These are phyloP conservation scores for Gomphus bonarii DNA, from an alignment of 1,284 basidiomycete genomes.

Conservation along the genomic window DNA sequence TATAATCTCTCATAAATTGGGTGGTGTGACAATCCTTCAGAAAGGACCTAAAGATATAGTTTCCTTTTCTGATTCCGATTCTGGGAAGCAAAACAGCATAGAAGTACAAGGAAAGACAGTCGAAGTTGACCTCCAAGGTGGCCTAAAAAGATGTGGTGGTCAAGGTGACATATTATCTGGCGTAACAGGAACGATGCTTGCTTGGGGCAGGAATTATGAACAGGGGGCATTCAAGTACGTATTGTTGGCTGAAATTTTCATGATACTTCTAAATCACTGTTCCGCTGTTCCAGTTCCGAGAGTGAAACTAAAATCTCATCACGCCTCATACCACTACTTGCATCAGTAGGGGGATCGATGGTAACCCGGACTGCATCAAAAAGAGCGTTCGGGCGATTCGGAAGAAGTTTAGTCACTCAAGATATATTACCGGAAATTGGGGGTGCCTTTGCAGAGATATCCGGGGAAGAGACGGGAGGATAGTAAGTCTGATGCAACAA, in stretches of 20 bases:
- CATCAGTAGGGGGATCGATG: slow-evolving; percentile 82
- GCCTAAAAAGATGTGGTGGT: slow-evolving; percentile 87
- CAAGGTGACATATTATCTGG: slow-evolving; percentile 94
- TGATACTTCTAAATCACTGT: slow-evolving; percentile 7
- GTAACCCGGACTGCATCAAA: slow-evolving; percentile 79
- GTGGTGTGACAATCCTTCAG: slow-evolving; percentile 86
- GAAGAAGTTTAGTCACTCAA: slow-evolving; percentile 80
- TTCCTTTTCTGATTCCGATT: slow-evolving; percentile 50
- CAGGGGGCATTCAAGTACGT: slow-evolving; percentile 50
- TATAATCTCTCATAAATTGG: slow-evolving; percentile 61
- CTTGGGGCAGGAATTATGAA: slow-evolving; percentile 91
- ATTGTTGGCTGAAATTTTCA: slow-evolving; percentile 1
- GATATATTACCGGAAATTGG: slow-evolving; percentile 80
- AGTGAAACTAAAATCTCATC: slow-evolving; percentile 42
- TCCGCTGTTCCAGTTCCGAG: background rate
- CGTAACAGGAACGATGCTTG: slow-evolving; percentile 77
- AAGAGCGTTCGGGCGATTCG: slow-evolving; percentile 64
- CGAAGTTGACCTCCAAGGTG: slow-evolving; percentile 63
- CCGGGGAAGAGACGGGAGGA: slow-evolving; percentile 31
- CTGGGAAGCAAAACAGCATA: slow-evolving; percentile 31
- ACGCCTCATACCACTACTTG: slow-evolving; percentile 69
- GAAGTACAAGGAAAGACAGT: slow-evolving; percentile 41
- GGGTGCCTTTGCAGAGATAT: slow-evolving; percentile 62
- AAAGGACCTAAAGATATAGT: slow-evolving; percentile 77
- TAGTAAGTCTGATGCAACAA: slow-evolving; percentile 2